These are phyloP conservation scores for Erigeron canadensis DNA, from an alignment of 129 eudicot species.

Conservation along the genomic window DNA sequence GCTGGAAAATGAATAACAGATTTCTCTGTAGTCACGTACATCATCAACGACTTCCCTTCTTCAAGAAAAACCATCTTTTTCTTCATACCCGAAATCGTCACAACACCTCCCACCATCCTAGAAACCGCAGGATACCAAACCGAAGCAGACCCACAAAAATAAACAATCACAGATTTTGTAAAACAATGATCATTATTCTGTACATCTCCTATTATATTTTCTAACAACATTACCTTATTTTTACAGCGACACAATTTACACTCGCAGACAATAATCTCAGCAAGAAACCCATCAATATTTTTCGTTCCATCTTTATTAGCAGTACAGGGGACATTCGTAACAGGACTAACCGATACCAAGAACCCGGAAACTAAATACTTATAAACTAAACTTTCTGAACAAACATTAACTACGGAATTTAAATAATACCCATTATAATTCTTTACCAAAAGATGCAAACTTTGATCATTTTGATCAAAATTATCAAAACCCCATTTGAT, in stretches of 20 bases:
- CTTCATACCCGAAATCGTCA: slow-evolving; percentile 56
- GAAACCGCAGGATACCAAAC: slow-evolving; percentile 70
- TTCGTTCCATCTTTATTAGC: slow-evolving; percentile 14
- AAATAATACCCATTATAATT: slow-evolving; percentile 35
- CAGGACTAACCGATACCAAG: slow-evolving; percentile 67
- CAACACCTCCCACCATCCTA: slow-evolving; percentile 46
- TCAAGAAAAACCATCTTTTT: slow-evolving; percentile 75
- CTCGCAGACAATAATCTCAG: slow-evolving; percentile 54
- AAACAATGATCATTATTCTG: slow-evolving; percentile 37
- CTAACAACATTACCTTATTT: slow-evolving; percentile 9
- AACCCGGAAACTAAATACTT: slow-evolving; percentile 39
- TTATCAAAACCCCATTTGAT: slow-evolving; percentile 52
- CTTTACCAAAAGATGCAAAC: neutral
- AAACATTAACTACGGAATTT: slow-evolving; percentile 10
- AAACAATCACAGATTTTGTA: slow-evolving; percentile 37
- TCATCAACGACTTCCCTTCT: slow-evolving; percentile 58
- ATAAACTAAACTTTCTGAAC: slow-evolving; percentile 20
- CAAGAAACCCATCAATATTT: slow-evolving; percentile 58
- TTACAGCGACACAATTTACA: slow-evolving; percentile 54
- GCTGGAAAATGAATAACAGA: slow-evolving; percentile 38
- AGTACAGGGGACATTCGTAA: slow-evolving; percentile 61
- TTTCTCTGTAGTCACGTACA: slow-evolving; percentile 62
- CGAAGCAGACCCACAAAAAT: slow-evolving; percentile 59
- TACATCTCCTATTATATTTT: slow-evolving; percentile 11
- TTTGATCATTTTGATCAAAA: neutral